These are phyloP conservation scores for Yamagishiella unicocca DNA, from an alignment of 139 green algal species.

Conservation along the genomic window DNA sequence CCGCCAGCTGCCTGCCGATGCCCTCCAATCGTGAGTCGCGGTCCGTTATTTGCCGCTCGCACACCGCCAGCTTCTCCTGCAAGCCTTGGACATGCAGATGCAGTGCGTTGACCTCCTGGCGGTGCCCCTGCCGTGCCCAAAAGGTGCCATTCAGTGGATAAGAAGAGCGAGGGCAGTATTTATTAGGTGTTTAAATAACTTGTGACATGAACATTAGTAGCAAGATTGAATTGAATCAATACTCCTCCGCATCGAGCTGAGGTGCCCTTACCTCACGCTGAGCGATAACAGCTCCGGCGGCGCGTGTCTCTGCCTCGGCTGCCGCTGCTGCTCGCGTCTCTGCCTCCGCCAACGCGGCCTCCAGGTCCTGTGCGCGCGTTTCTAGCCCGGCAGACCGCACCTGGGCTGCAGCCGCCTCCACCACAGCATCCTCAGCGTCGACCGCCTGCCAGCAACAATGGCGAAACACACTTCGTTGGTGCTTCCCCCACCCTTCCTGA, in stretches of 20 bases:
- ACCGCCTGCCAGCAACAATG: background rate
- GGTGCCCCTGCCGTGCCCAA: background rate
- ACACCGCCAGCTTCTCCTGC: background rate
- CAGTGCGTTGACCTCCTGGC: background rate
- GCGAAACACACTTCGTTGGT: too few relatives aligned
- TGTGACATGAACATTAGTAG: too few relatives aligned
- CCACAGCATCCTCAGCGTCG: slow-evolving; percentile 14
- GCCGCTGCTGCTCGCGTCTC: slow-evolving; percentile 12
- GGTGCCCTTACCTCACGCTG: background rate
- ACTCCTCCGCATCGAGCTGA: too few relatives aligned
- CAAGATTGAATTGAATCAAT: too few relatives aligned
- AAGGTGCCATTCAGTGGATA: too few relatives aligned
- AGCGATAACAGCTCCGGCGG: background rate
- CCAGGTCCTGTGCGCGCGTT: background rate
- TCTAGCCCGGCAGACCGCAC: background rate
- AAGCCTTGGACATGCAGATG: slow-evolving; percentile 30
- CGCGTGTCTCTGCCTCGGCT: background rate
- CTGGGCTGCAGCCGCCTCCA: slow-evolving; percentile 25
- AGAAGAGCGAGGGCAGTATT: too few relatives aligned
- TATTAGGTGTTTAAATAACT: too few relatives aligned
- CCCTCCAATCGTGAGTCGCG: slow-evolving; percentile 19
- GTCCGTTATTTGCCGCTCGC: slow-evolving; percentile 25
- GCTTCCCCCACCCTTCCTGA: too few relatives aligned
- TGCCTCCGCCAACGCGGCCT: slow-evolving; percentile 29
- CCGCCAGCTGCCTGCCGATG: background rate